Evolutionary conservation across 495 filamentous ascomycete genomes (phyloP), one percentile per base, ranked within the genome.

Genomic region (Melanomma pulvis-pyrius): DNA sequence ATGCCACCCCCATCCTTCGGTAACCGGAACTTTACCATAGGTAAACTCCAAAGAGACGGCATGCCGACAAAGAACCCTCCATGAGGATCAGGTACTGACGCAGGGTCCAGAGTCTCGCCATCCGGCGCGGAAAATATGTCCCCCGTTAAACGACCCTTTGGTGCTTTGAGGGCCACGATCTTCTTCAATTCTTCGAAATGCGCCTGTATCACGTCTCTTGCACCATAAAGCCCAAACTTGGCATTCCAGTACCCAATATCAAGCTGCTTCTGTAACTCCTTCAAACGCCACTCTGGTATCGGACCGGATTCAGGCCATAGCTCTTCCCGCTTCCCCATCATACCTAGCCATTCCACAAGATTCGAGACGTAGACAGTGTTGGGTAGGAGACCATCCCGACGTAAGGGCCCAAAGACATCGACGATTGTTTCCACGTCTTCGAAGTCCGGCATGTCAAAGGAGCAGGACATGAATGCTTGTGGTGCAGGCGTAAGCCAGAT

Each of bases 401-500:
- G 63, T 50, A 72, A 34, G 3, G 68, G 65, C 4, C 76, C 74
- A 59, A 81, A 79, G 46, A 80, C 75, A 71, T 81, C 81, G 50
- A 80, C 74, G 54, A 79, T 76, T 28, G 67, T 73, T 36, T 75
- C 79, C 47, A 83, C 64, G 66, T 83, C 79, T 13, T 82, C 79
- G 39, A 79, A 78, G 19, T 76, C 73, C 8, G 76, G 78, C 74
- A 82, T 79, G 63, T 79, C 75, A 61, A 82, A 82, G 15, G 75
- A 72, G 74, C 81, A 82, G 8, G 77, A 76, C 77, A 82, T 79
- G 72, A 78, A 83, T 1, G 80, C 78, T 61, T 82, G 75, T 8
- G 81, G 81, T 56, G 81, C 79, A 1, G 78, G 78, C 4, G 77
- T 79, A 36, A 83, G 65, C 76, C 76, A 79, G 29, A 83, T 73